Conservation (phyloP, 148 eudicot genomes). For the Drosera capensis region DNA sequence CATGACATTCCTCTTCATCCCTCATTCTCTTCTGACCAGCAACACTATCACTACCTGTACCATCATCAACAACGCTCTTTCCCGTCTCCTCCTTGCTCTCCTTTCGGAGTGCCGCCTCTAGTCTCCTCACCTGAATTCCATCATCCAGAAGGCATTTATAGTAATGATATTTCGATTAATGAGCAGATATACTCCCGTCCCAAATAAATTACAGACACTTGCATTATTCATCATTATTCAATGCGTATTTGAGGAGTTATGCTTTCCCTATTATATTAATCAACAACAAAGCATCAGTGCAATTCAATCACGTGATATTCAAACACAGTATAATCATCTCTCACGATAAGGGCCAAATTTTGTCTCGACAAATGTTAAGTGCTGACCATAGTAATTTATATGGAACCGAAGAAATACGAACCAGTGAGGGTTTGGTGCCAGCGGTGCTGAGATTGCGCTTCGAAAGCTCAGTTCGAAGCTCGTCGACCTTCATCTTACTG, state of each 20-base stretch:
- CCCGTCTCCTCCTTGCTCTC: slow-evolving; percentile 15
- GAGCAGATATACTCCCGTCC: too few species aligned
- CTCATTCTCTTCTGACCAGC: slow-evolving; percentile 38
- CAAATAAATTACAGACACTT: too few species aligned
- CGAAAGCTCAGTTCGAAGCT: slow-evolving; percentile 58
- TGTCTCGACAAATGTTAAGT: too few species aligned
- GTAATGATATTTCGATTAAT: too few species aligned
- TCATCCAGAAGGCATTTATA: too few species aligned
- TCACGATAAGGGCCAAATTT: not conserved
- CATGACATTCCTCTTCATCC: too few species aligned
- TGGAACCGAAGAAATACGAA: not conserved
- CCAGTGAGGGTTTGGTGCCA: slow-evolving; percentile 65
- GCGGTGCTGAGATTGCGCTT: slow-evolving; percentile 53
- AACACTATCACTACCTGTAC: not conserved
- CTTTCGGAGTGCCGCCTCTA: slow-evolving; percentile 35
- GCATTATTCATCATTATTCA: too few species aligned
- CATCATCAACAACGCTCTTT: not conserved
- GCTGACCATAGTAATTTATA: too few species aligned
- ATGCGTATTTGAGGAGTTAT: too few species aligned
- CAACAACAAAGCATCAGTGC: too few species aligned
- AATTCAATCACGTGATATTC: too few species aligned
- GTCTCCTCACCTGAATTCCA: slow-evolving; percentile 38
- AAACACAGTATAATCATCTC: not conserved
- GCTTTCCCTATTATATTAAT: too few species aligned
- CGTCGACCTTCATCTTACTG: slow-evolving; percentile 49